A percentile compares a stretch with the other conserved stretches of the same genome.
Conservation (phyloP, 768 basidiomycete genomes). For the Leccinum variicolor region DNA sequence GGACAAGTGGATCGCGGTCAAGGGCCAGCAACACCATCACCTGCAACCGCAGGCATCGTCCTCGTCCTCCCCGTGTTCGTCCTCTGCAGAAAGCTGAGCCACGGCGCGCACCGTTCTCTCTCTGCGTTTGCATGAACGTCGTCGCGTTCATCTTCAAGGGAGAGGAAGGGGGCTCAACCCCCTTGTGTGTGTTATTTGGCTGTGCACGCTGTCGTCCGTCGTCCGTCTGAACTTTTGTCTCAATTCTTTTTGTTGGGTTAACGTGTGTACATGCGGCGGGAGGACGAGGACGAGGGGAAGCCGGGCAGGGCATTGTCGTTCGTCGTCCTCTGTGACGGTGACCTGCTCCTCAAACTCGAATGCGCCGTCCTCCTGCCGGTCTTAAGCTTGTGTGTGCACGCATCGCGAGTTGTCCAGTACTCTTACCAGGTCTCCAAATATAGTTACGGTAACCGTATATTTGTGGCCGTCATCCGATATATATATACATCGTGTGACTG, state of each 20-base stretch:
- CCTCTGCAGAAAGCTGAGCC: conserved; percentile 10
- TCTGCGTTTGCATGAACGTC: not conserved
- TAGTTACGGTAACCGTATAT: conserved; percentile 19
- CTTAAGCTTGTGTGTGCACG: not conserved
- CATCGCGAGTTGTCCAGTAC: conserved; percentile 19
- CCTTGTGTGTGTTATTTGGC: not conserved
- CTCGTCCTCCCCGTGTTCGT: not conserved
- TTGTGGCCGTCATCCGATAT: conserved; percentile 10
- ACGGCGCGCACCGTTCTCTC: not conserved
- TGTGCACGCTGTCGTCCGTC: not conserved
- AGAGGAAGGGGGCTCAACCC: not conserved
- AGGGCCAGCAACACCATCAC: conserved; percentile 38
- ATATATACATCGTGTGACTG: conserved; percentile 8
- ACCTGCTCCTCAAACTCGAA: not conserved
- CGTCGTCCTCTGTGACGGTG: not conserved
- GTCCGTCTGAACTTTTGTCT: conserved; percentile 8
- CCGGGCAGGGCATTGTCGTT: not conserved
- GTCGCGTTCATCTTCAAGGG: not conserved
- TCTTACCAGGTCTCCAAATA: conserved; percentile 14
- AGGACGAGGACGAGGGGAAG: not conserved
- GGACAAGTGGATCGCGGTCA: conserved; percentile 80
- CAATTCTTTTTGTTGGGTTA: conserved; percentile 4
- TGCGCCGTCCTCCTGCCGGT: not conserved
- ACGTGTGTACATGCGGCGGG: not conserved
- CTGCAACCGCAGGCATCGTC: conserved; percentile 5